These are phyloP conservation scores for Ophiobolus disseminans DNA, from an alignment of 2,329 filamentous ascomycete genomes.

Conservation along the genomic window DNA sequence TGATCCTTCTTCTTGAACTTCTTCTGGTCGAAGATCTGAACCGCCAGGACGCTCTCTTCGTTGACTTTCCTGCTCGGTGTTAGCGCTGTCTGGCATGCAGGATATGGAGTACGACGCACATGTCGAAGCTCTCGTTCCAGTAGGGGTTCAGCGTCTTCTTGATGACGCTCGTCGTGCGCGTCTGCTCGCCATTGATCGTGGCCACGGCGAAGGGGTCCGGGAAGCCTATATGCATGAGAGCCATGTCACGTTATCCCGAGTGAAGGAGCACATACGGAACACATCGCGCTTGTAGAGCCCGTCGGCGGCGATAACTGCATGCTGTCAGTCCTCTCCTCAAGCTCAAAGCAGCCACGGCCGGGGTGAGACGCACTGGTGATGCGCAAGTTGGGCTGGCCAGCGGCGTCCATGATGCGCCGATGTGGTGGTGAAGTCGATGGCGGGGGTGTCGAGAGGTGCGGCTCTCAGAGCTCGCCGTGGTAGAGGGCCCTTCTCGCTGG, in stretches of 20 bases:
- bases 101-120: conserved; percentile 66
- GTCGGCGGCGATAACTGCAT: conserved; percentile 93
- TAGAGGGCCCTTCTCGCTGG: conserved; percentile 6
- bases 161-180: conserved; percentile 94
- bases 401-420: conserved; percentile 52
- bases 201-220: conserved; percentile 98
- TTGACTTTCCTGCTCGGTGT: conserved; percentile 74
- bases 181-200: conserved; percentile 97
- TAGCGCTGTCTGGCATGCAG: conserved; percentile 25
- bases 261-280: conserved; percentile 74
- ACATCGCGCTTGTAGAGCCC: conserved; percentile 99
- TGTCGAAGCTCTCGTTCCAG: conserved; percentile 99
- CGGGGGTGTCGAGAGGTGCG: conserved; percentile 16
- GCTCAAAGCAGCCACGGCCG: conserved; percentile 3
- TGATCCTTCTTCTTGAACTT: conserved; percentile 99
- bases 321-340: conserved; percentile 31
- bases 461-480: conserved; percentile 43
- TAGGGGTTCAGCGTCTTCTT: conserved; percentile 99
- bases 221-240: conserved; percentile 70
- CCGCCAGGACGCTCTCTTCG: conserved; percentile 94
- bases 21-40: conserved; percentile 99
- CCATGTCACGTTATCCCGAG: conserved; percentile 7
- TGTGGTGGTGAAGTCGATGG: not conserved
- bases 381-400: conserved; percentile 78
- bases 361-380: conserved; percentile 76